phyloP scores from a whole-genome alignment of 306 rosid genomes.

The Cicer bijugum region DNA sequence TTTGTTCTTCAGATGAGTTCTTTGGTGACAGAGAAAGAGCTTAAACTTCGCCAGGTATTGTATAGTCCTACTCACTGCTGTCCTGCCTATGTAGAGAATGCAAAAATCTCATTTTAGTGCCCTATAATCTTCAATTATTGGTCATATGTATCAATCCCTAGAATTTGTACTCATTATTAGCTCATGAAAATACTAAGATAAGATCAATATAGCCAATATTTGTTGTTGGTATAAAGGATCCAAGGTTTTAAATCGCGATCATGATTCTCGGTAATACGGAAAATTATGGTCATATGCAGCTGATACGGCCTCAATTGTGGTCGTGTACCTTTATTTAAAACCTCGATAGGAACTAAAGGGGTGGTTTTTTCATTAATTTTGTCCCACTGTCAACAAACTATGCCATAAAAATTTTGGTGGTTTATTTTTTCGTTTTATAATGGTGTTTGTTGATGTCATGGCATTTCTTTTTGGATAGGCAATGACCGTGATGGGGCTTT shows the following conservation, averaged over 20 bases:
- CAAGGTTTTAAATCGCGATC: background rate
- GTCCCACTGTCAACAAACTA: background rate
- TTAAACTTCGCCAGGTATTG: constrained; percentile 90
- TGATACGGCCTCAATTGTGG: background rate
- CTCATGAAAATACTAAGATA: background rate
- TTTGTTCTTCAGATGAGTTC: constrained; percentile 85
- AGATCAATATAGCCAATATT: background rate
- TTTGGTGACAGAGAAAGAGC: constrained; percentile 83
- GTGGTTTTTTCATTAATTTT: background rate
- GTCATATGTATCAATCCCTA: background rate
- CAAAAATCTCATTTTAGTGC: background rate
- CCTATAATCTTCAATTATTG: background rate
- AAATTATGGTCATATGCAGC: background rate
- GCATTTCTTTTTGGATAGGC: constrained; percentile 60
- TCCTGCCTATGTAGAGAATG: background rate
- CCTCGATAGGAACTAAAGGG: constrained; percentile 1
- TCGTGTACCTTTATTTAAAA: background rate
- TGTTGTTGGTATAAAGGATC: background rate
- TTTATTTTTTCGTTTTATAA: background rate
- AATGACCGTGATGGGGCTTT: constrained; percentile 94
- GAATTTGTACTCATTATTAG: background rate
- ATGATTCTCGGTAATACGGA: background rate
- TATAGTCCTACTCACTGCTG: background rate
- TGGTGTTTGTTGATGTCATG: background rate
- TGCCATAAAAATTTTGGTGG: background rate